Percentiles rank a stretch among this genome's conserved stretches.
phyloP scores from a whole-genome alignment of 192 early-diverging fungal species.

The Haplosporangium gracile region DNA sequence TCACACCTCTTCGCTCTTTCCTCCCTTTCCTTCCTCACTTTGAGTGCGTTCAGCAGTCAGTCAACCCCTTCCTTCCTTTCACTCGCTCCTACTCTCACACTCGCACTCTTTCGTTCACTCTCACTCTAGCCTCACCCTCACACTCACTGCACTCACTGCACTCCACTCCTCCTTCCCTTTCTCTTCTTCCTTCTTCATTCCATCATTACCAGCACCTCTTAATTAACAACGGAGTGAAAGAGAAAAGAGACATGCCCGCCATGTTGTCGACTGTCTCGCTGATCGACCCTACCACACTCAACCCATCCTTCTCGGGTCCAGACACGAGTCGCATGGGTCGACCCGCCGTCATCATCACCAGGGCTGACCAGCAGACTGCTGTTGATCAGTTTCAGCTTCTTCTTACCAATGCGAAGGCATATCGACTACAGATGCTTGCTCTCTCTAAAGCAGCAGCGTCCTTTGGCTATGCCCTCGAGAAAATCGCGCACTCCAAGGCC shows the following conservation, averaged over 20 bases:
- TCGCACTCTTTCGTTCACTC: not conserved
- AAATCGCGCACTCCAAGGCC: constrained; percentile 60
- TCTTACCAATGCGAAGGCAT: constrained; percentile 58
- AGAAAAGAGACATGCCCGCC: constrained; percentile 19
- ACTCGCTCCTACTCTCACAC: not conserved
- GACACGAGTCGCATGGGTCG: constrained; percentile 35
- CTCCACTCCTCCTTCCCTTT: not conserved
- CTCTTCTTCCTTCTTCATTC: not conserved
- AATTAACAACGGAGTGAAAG: not conserved
- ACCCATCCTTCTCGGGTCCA: constrained; percentile 52
- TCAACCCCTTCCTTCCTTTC: not conserved
- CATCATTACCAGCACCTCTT: not conserved
- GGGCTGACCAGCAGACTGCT: constrained; percentile 54
- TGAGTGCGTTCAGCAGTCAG: not conserved
- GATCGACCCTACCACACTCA: constrained; percentile 49
- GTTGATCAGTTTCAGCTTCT: constrained; percentile 56
- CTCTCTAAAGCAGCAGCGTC: constrained; percentile 61
- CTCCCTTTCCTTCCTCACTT: not conserved
- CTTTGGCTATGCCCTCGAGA: constrained; percentile 63
- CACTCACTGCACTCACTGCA: not conserved
- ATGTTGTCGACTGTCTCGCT: constrained; percentile 55
- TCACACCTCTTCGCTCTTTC: not conserved
- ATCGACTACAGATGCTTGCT: constrained; percentile 60
- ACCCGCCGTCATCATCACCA: constrained; percentile 54
- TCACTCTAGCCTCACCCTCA: constrained; percentile 6